A percentile compares a stretch with the other conserved stretches of the same genome.
Evolutionary conservation across 805 yeast species (phyloP).

Genomic region (Wickerhamiella sorbophila): DNA sequence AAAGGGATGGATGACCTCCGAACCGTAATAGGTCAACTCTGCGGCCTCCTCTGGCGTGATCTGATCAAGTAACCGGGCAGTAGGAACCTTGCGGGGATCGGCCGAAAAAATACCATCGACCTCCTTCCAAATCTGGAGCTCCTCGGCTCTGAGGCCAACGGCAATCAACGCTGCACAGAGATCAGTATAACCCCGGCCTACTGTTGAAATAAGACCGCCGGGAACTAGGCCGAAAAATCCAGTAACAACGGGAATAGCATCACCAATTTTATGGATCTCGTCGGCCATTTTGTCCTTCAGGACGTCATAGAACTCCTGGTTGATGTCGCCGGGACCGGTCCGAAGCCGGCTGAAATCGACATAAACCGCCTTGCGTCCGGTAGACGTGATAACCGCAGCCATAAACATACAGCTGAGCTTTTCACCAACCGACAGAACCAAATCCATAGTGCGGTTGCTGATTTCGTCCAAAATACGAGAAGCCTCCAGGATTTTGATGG

Average conservation of each 20-base stretch:
- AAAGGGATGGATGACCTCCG: slow-evolving; percentile 96
- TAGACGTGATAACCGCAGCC: slow-evolving; percentile 71
- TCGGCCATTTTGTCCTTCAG: slow-evolving; percentile 38
- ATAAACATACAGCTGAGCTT: slow-evolving; percentile 81
- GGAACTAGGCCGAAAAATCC: slow-evolving; percentile 96
- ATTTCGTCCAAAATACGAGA: slow-evolving; percentile 87
- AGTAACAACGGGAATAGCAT: slow-evolving; percentile 73
- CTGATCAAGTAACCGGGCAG: slow-evolving; percentile 67
- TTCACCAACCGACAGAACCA: slow-evolving; percentile 88
- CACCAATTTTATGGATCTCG: slow-evolving; percentile 26
- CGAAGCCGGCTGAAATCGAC: slow-evolving; percentile 66
- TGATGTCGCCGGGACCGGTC: slow-evolving; percentile 37
- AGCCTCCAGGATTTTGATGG: slow-evolving; percentile 63
- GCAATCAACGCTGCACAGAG: slow-evolving; percentile 94
- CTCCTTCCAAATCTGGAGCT: slow-evolving; percentile 96
- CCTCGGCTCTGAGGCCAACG: slow-evolving; percentile 84
- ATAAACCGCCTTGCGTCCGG: slow-evolving; percentile 62
- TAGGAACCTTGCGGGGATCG: slow-evolving; percentile 89
- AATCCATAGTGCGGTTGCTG: slow-evolving; percentile 72
- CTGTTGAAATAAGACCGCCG: slow-evolving; percentile 82
- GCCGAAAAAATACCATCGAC: slow-evolving; percentile 98
- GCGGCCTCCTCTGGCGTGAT: slow-evolving; percentile 99
- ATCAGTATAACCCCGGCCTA: slow-evolving; percentile 96
- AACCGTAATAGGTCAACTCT: slow-evolving; percentile 92
- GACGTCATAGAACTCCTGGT: slow-evolving; percentile 43